Base-by-base conservation (phyloP, 2,329 filamentous ascomycete genomes). In the Didymella keratinophila region DNA sequence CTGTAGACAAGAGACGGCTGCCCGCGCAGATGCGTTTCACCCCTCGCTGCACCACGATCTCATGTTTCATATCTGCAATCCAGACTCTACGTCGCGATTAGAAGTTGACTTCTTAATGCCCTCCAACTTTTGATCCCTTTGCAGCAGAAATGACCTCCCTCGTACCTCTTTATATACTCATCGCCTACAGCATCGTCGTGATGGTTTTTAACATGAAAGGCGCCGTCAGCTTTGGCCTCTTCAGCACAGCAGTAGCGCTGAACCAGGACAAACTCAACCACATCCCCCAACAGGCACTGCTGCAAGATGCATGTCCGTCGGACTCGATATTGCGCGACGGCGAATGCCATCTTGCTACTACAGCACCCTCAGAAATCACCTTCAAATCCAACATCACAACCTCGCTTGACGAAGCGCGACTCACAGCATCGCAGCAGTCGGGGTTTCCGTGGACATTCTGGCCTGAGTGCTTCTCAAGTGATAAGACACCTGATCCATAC, bases 371-470 rank as follows among this genome's bases (percentile, higher is more conserved):
- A 27, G 62, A 60, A 11, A n/a, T 64, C 9, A 45, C 57, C 27
- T 68, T 66, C 42, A 55, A 51, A 20, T 57, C 62, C 20, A 75
- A 75, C 46, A 56, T 58, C 8, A 60, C 70, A 3, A 64, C 66
- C 2, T 46, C 62, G 20, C 55, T 73, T 14, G 66, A 72, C 28
- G 67, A 73, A 28, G 60, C 71, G 16, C 64, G 67, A 12, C 46
- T 34, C 7, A 36, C 60, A n/a, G 71, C 70, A 8, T 60, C 66
- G 30, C 47, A 64, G 36, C 20, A 57, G 7, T 47, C 60, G 8
- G 50, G 71, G 42, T 73, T 72, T 37, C 72, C 71, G 2, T 76
- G 73, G 73, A 71, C 72, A 0, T 71, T 69, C 47, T 71, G 68
- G 67, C 73, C 73, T 0, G 66, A 74, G 52, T 75, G 73, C 49